Conservation (phyloP, 129 eudicot genomes). For the Rutidosis leptorrhynchoides region DNA sequence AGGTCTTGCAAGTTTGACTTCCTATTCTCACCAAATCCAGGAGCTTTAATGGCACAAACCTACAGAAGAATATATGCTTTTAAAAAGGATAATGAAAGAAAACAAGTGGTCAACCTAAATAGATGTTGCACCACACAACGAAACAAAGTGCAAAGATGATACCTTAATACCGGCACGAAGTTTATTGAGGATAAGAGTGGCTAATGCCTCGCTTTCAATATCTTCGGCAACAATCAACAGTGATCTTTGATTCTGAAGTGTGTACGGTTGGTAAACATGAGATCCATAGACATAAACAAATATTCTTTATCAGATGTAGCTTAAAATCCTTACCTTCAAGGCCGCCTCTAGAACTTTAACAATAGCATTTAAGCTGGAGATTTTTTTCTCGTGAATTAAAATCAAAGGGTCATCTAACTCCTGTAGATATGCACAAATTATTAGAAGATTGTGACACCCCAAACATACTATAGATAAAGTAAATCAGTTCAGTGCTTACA, state of each 20-base stretch:
- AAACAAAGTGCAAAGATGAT: neutral
- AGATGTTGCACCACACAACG: neutral
- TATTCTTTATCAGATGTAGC: neutral
- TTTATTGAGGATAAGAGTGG: constrained; percentile 70
- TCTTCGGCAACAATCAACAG: constrained; percentile 76
- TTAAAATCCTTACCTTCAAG: constrained; percentile 43
- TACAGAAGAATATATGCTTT: constrained; percentile 8
- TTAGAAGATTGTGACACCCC: neutral
- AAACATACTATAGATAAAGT: constrained; percentile 1
- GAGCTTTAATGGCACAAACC: constrained; percentile 79
- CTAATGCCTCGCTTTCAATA: constrained; percentile 70
- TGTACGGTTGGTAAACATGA: neutral
- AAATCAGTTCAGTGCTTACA: constrained; percentile 32
- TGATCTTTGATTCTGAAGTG: constrained; percentile 57
- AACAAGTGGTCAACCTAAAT: neutral
- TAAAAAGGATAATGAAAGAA: constrained; percentile 1
- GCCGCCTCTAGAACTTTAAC: constrained; percentile 77
- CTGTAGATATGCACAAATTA: constrained; percentile 31
- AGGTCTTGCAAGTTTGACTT: constrained; percentile 65
- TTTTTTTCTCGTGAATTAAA: constrained; percentile 71
- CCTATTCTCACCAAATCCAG: constrained; percentile 68
- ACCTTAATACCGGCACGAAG: constrained; percentile 80
- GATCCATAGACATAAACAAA: neutral
- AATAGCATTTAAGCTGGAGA: constrained; percentile 48
- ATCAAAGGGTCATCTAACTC: constrained; percentile 71